Evolutionary conservation across 2,329 filamentous ascomycete genomes (phyloP).

Genomic region (Lecanicillium sp.): DNA sequence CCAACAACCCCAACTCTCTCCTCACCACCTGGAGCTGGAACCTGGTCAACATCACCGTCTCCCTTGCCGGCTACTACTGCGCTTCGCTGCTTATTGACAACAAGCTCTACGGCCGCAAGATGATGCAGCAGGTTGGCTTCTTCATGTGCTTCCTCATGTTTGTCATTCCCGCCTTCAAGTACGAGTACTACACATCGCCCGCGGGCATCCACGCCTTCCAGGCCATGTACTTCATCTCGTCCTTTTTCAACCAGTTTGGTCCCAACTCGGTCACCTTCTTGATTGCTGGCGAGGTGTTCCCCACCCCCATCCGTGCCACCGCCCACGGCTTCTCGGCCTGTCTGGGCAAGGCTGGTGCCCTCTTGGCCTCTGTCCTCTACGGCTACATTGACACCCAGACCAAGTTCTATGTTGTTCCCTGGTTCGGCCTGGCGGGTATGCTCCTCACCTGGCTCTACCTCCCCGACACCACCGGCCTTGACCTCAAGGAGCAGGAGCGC

Average conservation of each 20-base stretch:
- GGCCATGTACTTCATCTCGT: constrained; percentile 95
- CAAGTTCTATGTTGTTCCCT: constrained; percentile 89
- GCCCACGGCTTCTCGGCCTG: constrained; percentile 95
- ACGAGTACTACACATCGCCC: constrained; percentile 68
- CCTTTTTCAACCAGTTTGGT: constrained; percentile 98
- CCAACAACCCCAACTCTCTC: constrained; percentile 59
- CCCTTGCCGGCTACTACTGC: constrained; percentile 80
- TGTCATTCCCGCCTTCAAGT: constrained; percentile 83
- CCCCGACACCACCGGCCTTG: constrained; percentile 93
- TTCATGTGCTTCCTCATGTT: constrained; percentile 90
- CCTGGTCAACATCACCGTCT: constrained; percentile 82
- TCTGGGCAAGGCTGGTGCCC: constrained; percentile 78
- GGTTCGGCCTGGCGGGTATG: constrained; percentile 88
- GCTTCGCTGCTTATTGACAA: constrained; percentile 88
- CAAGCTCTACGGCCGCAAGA: constrained; percentile 92
- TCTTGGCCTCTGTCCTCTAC: constrained; percentile 82
- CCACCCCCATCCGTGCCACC: constrained; percentile 84
- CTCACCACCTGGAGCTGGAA: constrained; percentile 91
- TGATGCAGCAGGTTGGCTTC: constrained; percentile 95
- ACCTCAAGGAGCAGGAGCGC: constrained; percentile 94
- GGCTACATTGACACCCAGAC: constrained; percentile 83
- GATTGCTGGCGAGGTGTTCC: constrained; percentile 92
- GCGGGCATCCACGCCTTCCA: constrained; percentile 81
- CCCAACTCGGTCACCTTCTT: constrained; percentile 96
- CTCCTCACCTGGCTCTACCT: constrained; percentile 78